Conservation (phyloP, 1,284 basidiomycete genomes). For the Trametes pubescens region DNA sequence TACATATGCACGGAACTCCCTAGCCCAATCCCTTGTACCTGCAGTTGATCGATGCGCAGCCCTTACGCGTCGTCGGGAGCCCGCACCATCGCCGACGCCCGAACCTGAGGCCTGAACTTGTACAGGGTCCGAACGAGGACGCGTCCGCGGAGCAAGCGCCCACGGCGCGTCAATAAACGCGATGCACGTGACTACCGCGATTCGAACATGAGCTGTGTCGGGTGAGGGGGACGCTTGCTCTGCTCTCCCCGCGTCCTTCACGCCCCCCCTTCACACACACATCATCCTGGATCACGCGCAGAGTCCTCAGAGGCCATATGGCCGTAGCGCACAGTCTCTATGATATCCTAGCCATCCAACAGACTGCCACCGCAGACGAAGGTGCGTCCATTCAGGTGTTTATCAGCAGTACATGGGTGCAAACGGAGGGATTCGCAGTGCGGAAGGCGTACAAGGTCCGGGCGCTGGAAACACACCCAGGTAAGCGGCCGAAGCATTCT, state of each 20-base stretch:
- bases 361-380: conserved; percentile 43
- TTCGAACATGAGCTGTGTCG: conserved; percentile 28
- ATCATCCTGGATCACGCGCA: conserved; percentile 33
- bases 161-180: conserved; percentile 22
- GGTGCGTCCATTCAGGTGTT: conserved; percentile 30
- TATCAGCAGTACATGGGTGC: conserved; percentile 6
- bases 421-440: conserved; percentile 46
- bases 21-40: no score
- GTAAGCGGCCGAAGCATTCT: conserved; percentile 42
- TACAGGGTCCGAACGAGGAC: background rate
- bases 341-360: conserved; percentile 43
- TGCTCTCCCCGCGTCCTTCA: conserved; percentile 27
- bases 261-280: conserved; percentile 23
- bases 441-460: conserved; percentile 69
- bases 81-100: background rate
- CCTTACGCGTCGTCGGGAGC: background rate
- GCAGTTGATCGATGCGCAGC: no score
- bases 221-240: conserved; percentile 21
- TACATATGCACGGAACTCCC: background rate
- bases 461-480: conserved; percentile 67
- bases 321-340: conserved; percentile 40
- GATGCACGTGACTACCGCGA: conserved; percentile 32
- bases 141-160: conserved; percentile 4
- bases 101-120: background rate
- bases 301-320: conserved; percentile 36